Percentiles rank a stretch among this genome's conserved stretches.
phyloP scores from a whole-genome alignment of 768 basidiomycete species.

The Podaxis sp. region DNA sequence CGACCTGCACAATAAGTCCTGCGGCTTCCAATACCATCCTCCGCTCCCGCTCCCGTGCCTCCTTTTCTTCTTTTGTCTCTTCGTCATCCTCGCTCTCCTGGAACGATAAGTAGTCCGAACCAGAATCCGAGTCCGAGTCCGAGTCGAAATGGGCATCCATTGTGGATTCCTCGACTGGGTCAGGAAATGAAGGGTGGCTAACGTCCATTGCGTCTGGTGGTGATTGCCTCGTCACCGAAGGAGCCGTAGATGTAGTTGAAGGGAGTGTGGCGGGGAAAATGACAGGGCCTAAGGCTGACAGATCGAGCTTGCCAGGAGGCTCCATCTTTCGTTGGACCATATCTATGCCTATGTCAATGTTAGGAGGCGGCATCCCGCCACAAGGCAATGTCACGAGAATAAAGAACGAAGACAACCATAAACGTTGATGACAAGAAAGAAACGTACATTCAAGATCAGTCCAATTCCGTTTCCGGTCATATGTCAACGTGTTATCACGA shows the following conservation, averaged over 20 bases:
- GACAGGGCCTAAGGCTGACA: not conserved
- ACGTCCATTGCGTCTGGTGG: not conserved
- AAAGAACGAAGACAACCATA: not conserved
- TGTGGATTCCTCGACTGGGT: not conserved
- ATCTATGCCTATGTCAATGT: not conserved
- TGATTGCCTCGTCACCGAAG: not conserved
- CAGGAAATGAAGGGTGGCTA: not conserved
- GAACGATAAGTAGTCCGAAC: constrained; percentile 35
- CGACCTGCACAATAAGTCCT: constrained; percentile 74
- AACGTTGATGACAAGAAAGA: not conserved
- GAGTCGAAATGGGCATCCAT: constrained; percentile 22
- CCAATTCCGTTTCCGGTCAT: not conserved
- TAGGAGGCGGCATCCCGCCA: not conserved
- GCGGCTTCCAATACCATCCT: constrained; percentile 86
- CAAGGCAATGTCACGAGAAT: not conserved
- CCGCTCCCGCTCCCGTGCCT: constrained; percentile 71
- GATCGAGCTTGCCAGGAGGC: not conserved
- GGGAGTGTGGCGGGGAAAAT: not conserved
- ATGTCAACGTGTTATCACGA: not conserved
- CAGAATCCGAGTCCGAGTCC: constrained; percentile 31
- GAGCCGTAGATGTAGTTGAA: not conserved
- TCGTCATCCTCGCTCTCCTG: constrained; percentile 40
- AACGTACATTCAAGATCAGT: not conserved
- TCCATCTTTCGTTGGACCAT: not conserved
- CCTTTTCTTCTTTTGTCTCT: constrained; percentile 50